A percentile compares a stretch with the other conserved stretches of the same genome.
Evolutionary conservation across 768 basidiomycete species (phyloP).

Genomic region (Rhizopogon rudus): DNA sequence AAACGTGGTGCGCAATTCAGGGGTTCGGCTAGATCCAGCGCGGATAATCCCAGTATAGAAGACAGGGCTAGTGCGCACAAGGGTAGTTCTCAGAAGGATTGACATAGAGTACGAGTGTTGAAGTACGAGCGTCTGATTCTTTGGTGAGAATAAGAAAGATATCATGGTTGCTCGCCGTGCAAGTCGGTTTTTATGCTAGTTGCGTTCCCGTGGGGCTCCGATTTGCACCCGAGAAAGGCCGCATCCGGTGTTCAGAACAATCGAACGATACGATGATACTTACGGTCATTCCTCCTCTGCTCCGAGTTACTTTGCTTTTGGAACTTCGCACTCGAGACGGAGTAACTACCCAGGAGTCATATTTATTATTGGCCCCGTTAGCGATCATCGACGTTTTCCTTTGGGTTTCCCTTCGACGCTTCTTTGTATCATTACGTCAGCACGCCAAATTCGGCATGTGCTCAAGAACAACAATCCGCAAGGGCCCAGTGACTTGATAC

Average conservation of each 20-base stretch:
- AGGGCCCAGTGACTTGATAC: background rate
- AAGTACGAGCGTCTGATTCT: background rate
- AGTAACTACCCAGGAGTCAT: background rate
- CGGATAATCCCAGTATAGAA: slow-evolving; percentile 10
- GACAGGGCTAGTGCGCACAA: slow-evolving; percentile 2
- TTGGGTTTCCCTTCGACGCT: too few relatives aligned
- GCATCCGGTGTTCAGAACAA: background rate
- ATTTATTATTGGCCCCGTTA: background rate
- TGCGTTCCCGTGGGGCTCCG: slow-evolving; percentile 19
- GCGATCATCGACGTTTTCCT: background rate
- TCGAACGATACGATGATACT: too few relatives aligned
- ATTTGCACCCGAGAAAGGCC: slow-evolving; percentile 10
- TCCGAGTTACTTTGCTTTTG: background rate
- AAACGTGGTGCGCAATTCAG: slow-evolving; percentile 2
- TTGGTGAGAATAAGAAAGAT: background rate
- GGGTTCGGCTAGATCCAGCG: slow-evolving; percentile 2
- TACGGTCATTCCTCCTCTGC: background rate
- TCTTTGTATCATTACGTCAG: slow-evolving; percentile 1
- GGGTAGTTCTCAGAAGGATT: slow-evolving; percentile 1
- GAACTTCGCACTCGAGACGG: background rate
- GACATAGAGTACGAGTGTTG: slow-evolving; percentile 2
- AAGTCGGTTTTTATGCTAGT: slow-evolving; percentile 15
- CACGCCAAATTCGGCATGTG: slow-evolving; percentile 5
- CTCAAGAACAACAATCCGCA: background rate
- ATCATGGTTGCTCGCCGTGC: background rate